These are phyloP conservation scores for Aureobasidium sp. DNA, from an alignment of 2,329 filamentous ascomycete species.

Conservation along the genomic window DNA sequence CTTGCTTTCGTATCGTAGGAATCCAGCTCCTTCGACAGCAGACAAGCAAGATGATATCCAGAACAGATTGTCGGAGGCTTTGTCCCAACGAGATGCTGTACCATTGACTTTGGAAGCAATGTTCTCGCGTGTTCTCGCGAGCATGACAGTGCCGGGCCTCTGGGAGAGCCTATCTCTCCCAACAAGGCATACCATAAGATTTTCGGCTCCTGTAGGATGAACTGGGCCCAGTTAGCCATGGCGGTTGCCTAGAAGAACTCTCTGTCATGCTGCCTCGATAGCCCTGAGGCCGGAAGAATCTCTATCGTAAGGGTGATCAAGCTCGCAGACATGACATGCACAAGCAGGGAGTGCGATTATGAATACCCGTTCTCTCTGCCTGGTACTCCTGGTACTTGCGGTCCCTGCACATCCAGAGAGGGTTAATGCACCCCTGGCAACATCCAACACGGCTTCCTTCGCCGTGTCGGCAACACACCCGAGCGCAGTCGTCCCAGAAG, in stretches of 20 bases:
- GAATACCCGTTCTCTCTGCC: background rate
- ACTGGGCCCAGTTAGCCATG: too few species aligned
- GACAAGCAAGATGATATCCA: background rate
- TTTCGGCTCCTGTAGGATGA: too few species aligned
- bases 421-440: background rate
- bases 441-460: background rate
- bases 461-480: background rate
- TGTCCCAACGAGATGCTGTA: too few species aligned
- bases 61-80: too few species aligned
- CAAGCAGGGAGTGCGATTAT: too few species aligned
- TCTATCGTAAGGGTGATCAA: too few species aligned
- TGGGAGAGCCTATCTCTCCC: background rate
- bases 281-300: background rate
- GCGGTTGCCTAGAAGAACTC: background rate
- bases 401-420: background rate
- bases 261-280: background rate
- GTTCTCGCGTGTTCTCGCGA: background rate
- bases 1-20: background rate
- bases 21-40: background rate
- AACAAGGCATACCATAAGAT: background rate
- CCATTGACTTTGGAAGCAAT: background rate
- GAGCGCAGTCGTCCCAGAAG: background rate
- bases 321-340: background rate
- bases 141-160: background rate
- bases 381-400: background rate